Conservation (phyloP, 345 rosid genomes). For the Euclidium syriacum region DNA sequence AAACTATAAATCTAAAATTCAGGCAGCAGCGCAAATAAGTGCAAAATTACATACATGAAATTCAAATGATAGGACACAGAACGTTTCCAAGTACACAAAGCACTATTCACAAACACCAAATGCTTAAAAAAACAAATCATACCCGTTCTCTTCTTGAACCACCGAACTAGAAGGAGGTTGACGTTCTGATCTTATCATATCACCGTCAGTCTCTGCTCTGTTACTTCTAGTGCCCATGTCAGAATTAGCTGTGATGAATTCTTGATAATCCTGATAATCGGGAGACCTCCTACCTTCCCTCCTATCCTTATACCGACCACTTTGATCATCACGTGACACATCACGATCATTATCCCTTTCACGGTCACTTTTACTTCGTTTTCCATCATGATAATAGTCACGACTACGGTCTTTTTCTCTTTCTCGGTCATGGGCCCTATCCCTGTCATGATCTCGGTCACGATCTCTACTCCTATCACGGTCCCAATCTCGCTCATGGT, state of each 20-base stretch:
- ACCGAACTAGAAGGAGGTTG: slow-evolving; percentile 52
- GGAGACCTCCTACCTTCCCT: slow-evolving; percentile 70
- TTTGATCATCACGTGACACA: slow-evolving; percentile 46
- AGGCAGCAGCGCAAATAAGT: not conserved
- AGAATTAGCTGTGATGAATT: slow-evolving; percentile 31
- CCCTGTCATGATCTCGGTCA: slow-evolving; percentile 39
- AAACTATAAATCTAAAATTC: not conserved
- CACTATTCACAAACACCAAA: not conserved
- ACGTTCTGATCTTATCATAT: slow-evolving; percentile 61
- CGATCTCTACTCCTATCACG: slow-evolving; percentile 33
- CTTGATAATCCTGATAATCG: slow-evolving; percentile 54
- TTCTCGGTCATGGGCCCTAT: slow-evolving; percentile 35
- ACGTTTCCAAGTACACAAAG: not conserved
- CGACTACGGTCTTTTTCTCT: slow-evolving; percentile 39
- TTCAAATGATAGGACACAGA: not conserved
- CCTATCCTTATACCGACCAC: slow-evolving; percentile 50
- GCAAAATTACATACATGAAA: not conserved
- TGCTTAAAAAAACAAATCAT: not conserved
- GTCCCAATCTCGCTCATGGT: slow-evolving; percentile 29
- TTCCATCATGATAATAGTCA: slow-evolving; percentile 38
- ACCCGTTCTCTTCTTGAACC: slow-evolving; percentile 71
- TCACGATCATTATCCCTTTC: slow-evolving; percentile 44
- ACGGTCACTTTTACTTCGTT: slow-evolving; percentile 31
- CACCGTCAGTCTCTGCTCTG: slow-evolving; percentile 59
- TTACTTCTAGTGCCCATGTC: slow-evolving; percentile 48